Base-by-base conservation (phyloP, 75 land plant genomes). In the Picea sitchensis region DNA sequence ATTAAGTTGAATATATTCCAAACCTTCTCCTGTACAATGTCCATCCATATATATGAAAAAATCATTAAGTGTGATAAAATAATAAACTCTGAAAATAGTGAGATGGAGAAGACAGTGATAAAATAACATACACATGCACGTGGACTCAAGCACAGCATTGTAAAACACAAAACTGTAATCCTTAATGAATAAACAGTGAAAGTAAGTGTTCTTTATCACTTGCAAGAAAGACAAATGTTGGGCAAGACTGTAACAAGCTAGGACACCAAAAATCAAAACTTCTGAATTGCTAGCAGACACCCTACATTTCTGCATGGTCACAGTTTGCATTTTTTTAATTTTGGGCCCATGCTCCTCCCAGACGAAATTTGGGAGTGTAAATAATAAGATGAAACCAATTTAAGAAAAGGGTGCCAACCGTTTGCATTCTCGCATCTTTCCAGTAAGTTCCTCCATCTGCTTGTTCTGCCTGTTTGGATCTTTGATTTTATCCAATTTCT, bases 401-500 rank as follows among this genome's bases (percentile, higher is more conserved):
- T 18, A 57, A 79, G 26, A 57, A 18, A 31, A 61, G 14, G 9
- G 56, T 56, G 71, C 74, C n/a, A 69, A 91, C 96, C 96, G 78
- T 80, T 95, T 95, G 75, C 91, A 90, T 59, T 95, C 98, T 63
- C 96, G 90, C 98, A 95, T 95, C 72, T 90, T 93, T 76, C 87
- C 96, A 41, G 96, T 95, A 34, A 95, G 96, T 78, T 95, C 98
- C 81, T 95, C 98, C 79, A 95, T 80, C 78, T 91, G 96, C 83
- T 93, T 95, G 44, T 86, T 85, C 80, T 93, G 96, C 73, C 96
- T 89, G 58, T 79, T 87, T 57, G 91, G 76, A 64, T 95, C 98
- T 84, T 91, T 95, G 76, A 93, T 89, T 78, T 95, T 95, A 76
- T 95, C 96, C 84, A 95, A 74, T 69, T 87, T 95, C 81, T 91